Percentiles rank a stretch among this genome's conserved stretches.
These are phyloP conservation scores for Plasmodium sp. DNA, from an alignment of 169 alveolate species.

Conservation along the genomic window DNA sequence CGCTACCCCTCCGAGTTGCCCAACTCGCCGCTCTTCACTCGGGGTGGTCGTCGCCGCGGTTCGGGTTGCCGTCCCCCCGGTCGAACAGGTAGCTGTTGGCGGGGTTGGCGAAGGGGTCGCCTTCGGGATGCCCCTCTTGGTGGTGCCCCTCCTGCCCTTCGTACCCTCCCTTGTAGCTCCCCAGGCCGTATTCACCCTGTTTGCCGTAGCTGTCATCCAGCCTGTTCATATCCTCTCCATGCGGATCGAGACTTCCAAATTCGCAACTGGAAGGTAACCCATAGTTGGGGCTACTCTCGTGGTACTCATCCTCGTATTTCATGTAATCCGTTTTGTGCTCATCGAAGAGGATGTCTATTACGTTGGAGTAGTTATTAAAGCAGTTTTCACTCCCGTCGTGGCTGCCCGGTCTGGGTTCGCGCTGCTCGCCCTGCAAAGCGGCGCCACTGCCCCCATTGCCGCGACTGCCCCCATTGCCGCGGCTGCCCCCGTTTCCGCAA, in stretches of 20 bases:
- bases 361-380: slow-evolving; percentile 39
- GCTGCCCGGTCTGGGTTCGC: not conserved
- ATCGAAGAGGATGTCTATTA: slow-evolving; percentile 41
- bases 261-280: not conserved
- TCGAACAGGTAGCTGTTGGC: not conserved
- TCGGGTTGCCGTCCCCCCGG: not conserved
- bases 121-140: not conserved
- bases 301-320: slow-evolving; percentile 2
- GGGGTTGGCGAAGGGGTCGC: not conserved
- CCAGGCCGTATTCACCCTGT: not conserved
- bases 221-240: not conserved
- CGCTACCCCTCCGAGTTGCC: not conserved
- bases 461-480: not conserved
- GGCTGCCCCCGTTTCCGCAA: not conserved
- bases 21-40: not conserved
- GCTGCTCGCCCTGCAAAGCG: not conserved
- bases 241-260: not conserved
- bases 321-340: slow-evolving; percentile 41
- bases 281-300: not conserved
- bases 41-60: not conserved
- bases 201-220: not conserved
- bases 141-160: not conserved
- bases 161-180: not conserved
- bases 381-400: not conserved
- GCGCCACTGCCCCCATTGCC: too few species aligned